These are phyloP conservation scores for Aspergillus intermedius DNA, from an alignment of 2,329 filamentous ascomycete genomes.

Conservation along the genomic window DNA sequence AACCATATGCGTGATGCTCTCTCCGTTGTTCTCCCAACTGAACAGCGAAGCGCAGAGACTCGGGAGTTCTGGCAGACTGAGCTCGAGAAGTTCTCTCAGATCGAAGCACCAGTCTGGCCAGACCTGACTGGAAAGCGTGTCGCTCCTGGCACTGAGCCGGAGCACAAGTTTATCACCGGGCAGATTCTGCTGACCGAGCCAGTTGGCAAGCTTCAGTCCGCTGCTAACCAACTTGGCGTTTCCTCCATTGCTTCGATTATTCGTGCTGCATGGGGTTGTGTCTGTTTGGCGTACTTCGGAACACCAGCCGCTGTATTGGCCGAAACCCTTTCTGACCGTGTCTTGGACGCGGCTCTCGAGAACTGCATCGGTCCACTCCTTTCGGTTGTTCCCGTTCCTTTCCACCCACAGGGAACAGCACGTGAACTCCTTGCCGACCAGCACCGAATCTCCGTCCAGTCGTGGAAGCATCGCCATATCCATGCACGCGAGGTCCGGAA, in stretches of 20 bases:
- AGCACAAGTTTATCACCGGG: slow-evolving; percentile 14
- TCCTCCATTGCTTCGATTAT: slow-evolving; percentile 25
- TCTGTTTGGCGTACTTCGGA: slow-evolving; percentile 23
- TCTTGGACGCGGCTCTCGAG: slow-evolving; percentile 21
- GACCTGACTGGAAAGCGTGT: slow-evolving; percentile 19
- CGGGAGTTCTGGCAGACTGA: slow-evolving; percentile 19
- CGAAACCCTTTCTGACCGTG: slow-evolving; percentile 27
- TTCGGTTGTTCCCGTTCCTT: slow-evolving; percentile 29
- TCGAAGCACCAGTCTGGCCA: slow-evolving; percentile 21
- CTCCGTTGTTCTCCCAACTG: slow-evolving; percentile 14
- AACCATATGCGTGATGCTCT: slow-evolving; percentile 24
- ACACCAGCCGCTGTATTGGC: slow-evolving; percentile 22
- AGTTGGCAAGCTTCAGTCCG: slow-evolving; percentile 11
- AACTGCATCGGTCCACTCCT: slow-evolving; percentile 26
- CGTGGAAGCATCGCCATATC: slow-evolving; percentile 21
- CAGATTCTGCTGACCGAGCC: slow-evolving; percentile 11
- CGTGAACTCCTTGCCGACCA: slow-evolving; percentile 21
- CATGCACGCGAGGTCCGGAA: slow-evolving; percentile 25
- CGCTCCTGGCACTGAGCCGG: slow-evolving; percentile 6
- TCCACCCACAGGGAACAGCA: slow-evolving; percentile 17
- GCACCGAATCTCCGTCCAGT: slow-evolving; percentile 17
- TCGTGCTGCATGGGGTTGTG: slow-evolving; percentile 23
- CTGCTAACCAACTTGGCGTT: slow-evolving; percentile 17
- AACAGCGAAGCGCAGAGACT: slow-evolving; percentile 11
- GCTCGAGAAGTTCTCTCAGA: slow-evolving; percentile 16